Percentiles rank a stretch among this genome's conserved stretches.
phyloP scores from a whole-genome alignment of 2,329 filamentous ascomycete species.

The Myotisia sp. region DNA sequence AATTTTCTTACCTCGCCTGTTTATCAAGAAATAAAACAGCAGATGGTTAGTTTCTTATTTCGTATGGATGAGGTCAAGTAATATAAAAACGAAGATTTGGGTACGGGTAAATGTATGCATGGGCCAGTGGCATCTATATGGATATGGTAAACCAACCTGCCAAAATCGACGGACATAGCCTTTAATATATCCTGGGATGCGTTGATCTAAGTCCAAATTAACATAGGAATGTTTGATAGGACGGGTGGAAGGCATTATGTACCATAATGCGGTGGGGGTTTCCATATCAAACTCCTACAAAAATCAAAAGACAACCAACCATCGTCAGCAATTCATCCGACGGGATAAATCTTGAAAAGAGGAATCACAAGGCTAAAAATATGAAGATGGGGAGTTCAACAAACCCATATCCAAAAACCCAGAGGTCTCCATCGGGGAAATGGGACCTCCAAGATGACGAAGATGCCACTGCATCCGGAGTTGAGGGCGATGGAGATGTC shows the following conservation, averaged over 20 bases:
- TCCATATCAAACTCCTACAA: conserved; percentile 84
- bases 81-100: too few species aligned
- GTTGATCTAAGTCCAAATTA: conserved; percentile 45
- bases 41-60: too few species aligned
- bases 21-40: too few species aligned
- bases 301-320: background rate
- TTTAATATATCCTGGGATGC: conserved; percentile 77
- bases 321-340: background rate
- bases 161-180: conserved; percentile 94
- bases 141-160: conserved; percentile 54
- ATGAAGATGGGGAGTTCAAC: conserved; percentile 16
- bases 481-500: too few species aligned
- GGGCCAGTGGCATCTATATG: too few species aligned
- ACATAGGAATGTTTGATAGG: background rate
- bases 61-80: too few species aligned
- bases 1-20: too few species aligned
- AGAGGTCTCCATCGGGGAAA: conserved; percentile 54
- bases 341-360: background rate
- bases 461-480: background rate
- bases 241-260: conserved; percentile 19
- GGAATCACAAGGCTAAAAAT: background rate
- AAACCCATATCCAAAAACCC: conserved; percentile 95
- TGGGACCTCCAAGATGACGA: conserved; percentile 29
- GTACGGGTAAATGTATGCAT: too few species aligned
- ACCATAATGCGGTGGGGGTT: conserved; percentile 93